Base-by-base conservation (phyloP, 2,329 filamentous ascomycete genomes). In the Talaromyces sp. region DNA sequence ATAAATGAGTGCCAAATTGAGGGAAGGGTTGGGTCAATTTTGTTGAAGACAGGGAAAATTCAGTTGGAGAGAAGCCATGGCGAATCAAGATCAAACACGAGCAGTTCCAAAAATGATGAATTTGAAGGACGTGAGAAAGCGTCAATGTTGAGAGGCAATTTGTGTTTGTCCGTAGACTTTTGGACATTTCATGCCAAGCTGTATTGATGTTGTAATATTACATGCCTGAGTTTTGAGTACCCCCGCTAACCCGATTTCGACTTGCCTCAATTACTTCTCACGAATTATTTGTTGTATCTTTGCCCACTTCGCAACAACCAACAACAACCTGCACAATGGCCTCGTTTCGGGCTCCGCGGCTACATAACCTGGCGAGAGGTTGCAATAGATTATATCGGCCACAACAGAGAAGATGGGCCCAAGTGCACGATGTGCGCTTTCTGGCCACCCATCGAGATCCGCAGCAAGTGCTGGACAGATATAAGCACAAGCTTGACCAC, bases 381-480 rank as follows among this genome's bases (percentile, higher is more conserved):
- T 68, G 67, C 6, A 67, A 67, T 4, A 69, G 40, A 7, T 33
- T 70, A 16, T 70, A 76, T 7, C 66, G 72, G 56, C 71, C 72
- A n/a, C 71, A 74, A 60, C 93, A 97, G 76, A 86, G 88, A 62
- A 87, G 93, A 74, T 96, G 91, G 89, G 93, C 93, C 1, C 91
- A 91, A 71, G 92, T 97, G 33, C 91, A 96, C 76, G 91, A 97
- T 76, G 88, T 96, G 55, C 91, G 93, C 67, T 96, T 93, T 81
- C 84, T 96, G 52, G 89, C 89, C 65, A 95, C 92, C 16, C 90
- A 92, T 65, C 85, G 86, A 63, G 81, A 86, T 63, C 83, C 88
- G 54, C 75, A 72, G 25, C 83, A 84, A 69, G 81, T 97, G 42
- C 74, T 91, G 67, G 92, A 96, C 67, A 96, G 91, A 77, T 99